Percentiles rank a stretch among this genome's conserved stretches.
phyloP scores from a whole-genome alignment of 805 yeast species.

The Saccharomycopsis javanensis region DNA sequence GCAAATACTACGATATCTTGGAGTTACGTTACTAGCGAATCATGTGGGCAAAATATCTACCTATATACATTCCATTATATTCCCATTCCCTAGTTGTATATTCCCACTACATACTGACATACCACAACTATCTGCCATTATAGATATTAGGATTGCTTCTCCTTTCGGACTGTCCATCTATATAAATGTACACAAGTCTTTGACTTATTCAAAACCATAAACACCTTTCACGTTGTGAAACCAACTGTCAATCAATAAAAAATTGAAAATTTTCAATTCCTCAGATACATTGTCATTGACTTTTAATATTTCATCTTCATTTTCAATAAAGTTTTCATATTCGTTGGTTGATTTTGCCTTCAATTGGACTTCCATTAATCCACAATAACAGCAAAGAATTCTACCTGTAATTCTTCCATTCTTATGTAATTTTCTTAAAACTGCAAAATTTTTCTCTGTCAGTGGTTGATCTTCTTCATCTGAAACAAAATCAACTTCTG shows the following conservation, averaged over 20 bases:
- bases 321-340: conserved; percentile 10
- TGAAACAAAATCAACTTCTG: neutral
- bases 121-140: too few relatives aligned
- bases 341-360: conserved; percentile 14
- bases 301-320: conserved; percentile 11
- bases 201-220: neutral
- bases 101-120: too few relatives aligned
- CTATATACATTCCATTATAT: too few relatives aligned
- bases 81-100: too few relatives aligned
- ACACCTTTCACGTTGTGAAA: neutral
- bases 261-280: neutral
- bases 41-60: too few relatives aligned
- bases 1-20: too few relatives aligned
- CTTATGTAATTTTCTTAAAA: conserved; percentile 23
- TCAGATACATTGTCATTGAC: neutral
- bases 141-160: too few relatives aligned
- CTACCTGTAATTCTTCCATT: conserved; percentile 28
- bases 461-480: neutral
- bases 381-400: conserved; percentile 29
- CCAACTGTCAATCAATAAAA: neutral
- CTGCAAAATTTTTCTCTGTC: conserved; percentile 19
- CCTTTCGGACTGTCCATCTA: too few relatives aligned
- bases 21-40: too few relatives aligned
- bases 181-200: too few relatives aligned
- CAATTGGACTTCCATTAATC: conserved; percentile 23